Percentiles rank a stretch among this genome's conserved stretches.
phyloP scores from a whole-genome alignment of 768 basidiomycete species.

The Hygrocybe coccinea region DNA sequence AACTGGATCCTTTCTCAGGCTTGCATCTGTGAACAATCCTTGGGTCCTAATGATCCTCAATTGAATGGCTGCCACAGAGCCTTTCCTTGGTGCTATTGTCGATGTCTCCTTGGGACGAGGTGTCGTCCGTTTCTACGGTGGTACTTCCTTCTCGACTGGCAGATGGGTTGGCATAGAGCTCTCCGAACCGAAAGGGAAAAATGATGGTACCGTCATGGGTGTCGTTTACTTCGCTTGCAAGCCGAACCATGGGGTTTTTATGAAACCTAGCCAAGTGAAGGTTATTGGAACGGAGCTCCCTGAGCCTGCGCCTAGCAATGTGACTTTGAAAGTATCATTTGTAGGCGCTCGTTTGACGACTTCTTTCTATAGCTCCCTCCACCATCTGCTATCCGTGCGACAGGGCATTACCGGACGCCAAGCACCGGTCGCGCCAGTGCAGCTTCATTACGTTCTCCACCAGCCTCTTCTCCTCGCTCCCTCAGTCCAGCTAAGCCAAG shows the following conservation, averaged over 20 bases:
- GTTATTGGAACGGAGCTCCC: constrained; percentile 41
- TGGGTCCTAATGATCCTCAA: not conserved
- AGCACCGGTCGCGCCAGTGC: constrained; percentile 43
- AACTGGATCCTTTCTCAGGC: too few species aligned
- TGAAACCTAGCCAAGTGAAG: constrained; percentile 80
- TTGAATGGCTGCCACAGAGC: constrained; percentile 16
- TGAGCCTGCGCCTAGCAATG: not conserved
- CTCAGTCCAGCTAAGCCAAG: constrained; percentile 56
- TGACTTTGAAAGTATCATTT: constrained; percentile 2
- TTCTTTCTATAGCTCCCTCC: constrained; percentile 7
- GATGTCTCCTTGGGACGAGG: constrained; percentile 78
- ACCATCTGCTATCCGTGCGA: constrained; percentile 25
- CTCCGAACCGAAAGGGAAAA: constrained; percentile 81
- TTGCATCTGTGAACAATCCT: too few species aligned
- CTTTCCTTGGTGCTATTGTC: constrained; percentile 66
- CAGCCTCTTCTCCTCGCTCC: constrained; percentile 54
- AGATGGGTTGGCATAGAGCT: constrained; percentile 97
- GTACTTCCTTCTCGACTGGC: constrained; percentile 78
- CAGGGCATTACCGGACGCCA: constrained; percentile 59
- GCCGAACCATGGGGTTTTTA: constrained; percentile 78
- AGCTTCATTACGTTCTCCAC: constrained; percentile 36
- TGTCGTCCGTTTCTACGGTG: constrained; percentile 77
- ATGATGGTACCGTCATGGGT: constrained; percentile 85
- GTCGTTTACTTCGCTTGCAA: constrained; percentile 78
- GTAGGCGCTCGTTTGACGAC: not conserved